Evolutionary conservation across 306 rosid species (phyloP).

Genomic region (Senna tora): DNA sequence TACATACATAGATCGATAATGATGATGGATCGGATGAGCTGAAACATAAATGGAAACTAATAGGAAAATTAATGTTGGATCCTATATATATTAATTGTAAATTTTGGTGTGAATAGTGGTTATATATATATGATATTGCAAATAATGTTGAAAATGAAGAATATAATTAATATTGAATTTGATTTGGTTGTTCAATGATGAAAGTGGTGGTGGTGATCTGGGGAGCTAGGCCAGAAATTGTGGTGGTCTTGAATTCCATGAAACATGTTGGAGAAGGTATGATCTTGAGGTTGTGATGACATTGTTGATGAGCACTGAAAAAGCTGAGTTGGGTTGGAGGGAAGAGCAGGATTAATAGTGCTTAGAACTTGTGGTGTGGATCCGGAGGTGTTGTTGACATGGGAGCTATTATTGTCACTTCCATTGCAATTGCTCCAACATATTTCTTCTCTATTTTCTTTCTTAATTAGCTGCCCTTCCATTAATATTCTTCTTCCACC

Average conservation of each 20-base stretch:
- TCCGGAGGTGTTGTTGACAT: constrained; percentile 71
- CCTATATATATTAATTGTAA: background rate
- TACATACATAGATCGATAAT: constrained; percentile 37
- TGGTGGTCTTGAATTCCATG: constrained; percentile 71
- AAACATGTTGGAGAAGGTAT: constrained; percentile 74
- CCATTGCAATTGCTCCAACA: constrained; percentile 88
- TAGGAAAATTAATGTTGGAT: constrained; percentile 17
- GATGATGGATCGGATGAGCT: no score
- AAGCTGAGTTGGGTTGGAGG: constrained; percentile 68
- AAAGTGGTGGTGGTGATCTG: constrained; percentile 66
- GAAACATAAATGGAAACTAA: constrained; percentile 40
- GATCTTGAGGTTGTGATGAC: constrained; percentile 58
- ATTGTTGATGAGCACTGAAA: constrained; percentile 74
- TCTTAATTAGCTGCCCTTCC: constrained; percentile 48
- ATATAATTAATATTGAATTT: no score
- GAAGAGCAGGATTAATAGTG: constrained; percentile 53
- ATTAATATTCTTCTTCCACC: constrained; percentile 36
- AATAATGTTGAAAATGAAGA: no score
- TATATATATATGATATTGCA: no score
- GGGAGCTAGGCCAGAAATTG: constrained; percentile 86
- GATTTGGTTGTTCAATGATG: constrained; percentile 38
- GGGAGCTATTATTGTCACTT: constrained; percentile 71
- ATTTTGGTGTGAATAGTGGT: constrained; percentile 9
- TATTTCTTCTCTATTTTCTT: constrained; percentile 64
- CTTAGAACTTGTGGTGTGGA: constrained; percentile 66